Evolutionary conservation across 805 yeast species (phyloP).

Genomic region (Cephaloascus albidus): DNA sequence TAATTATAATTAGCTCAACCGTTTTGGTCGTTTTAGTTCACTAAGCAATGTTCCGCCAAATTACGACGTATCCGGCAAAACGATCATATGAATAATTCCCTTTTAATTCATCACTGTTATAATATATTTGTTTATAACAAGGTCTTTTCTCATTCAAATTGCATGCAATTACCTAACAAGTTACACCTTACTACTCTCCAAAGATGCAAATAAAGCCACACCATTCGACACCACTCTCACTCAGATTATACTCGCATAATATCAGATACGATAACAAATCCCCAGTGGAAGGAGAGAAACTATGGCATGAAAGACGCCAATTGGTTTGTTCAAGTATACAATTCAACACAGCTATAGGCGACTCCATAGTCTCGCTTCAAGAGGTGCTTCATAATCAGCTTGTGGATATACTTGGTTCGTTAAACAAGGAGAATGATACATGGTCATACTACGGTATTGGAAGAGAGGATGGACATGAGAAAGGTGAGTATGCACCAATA

Average conservation of each 20-base stretch:
- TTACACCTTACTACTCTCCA: too few relatives aligned
- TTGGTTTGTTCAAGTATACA: constrained; percentile 29
- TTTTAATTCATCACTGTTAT: too few relatives aligned
- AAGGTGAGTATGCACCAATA: constrained; percentile 20
- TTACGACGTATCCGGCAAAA: too few relatives aligned
- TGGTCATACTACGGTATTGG: constrained; percentile 22
- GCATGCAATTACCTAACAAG: too few relatives aligned
- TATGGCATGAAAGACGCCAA: constrained; percentile 33
- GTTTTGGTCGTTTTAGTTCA: too few relatives aligned
- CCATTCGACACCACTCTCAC: too few relatives aligned
- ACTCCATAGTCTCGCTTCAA: constrained; percentile 30
- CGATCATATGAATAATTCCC: too few relatives aligned
- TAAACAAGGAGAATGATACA: constrained; percentile 13
- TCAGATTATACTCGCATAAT: constrained; percentile 32
- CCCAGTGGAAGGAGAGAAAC: constrained; percentile 26
- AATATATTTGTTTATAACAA: too few relatives aligned
- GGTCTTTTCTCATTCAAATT: too few relatives aligned
- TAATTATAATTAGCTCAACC: too few relatives aligned
- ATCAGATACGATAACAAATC: constrained; percentile 31
- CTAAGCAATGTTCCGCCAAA: too few relatives aligned
- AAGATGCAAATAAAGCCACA: too few relatives aligned
- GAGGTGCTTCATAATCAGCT: constrained; percentile 27
- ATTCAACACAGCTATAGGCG: constrained; percentile 21
- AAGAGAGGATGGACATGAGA: constrained; percentile 16
- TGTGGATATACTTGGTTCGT: constrained; percentile 16